Conservation (phyloP, 306 rosid genomes). For the Prunus dulcis region DNA sequence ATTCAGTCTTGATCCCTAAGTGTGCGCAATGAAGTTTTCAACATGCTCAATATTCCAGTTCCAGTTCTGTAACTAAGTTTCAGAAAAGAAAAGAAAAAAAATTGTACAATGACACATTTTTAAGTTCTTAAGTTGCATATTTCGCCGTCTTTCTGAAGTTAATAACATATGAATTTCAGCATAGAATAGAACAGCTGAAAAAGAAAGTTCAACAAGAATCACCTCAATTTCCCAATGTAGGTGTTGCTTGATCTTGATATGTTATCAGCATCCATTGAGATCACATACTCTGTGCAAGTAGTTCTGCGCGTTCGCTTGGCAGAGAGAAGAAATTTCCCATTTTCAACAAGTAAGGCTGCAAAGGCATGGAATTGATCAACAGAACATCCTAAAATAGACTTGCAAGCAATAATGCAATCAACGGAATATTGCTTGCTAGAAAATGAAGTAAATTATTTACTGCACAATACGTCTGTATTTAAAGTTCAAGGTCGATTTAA, state of each 20-base stretch:
- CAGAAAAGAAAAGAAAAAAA: not conserved
- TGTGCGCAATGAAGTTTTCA: not conserved
- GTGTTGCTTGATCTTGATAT: constrained; percentile 79
- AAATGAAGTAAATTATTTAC: not conserved
- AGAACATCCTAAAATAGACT: constrained; percentile 8
- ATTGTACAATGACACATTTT: not conserved
- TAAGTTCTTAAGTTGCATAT: not conserved
- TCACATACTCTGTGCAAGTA: constrained; percentile 81
- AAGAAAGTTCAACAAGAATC: not conserved
- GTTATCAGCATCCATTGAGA: constrained; percentile 79
- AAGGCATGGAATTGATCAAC: constrained; percentile 20
- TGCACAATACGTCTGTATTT: too few species aligned
- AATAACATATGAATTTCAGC: not conserved
- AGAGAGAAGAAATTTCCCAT: constrained; percentile 90
- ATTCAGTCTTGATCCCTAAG: not conserved
- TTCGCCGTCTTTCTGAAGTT: not conserved
- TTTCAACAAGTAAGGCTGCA: constrained; percentile 83
- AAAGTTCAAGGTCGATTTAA: not conserved
- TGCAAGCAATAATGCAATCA: not conserved
- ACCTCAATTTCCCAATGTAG: constrained; percentile 91
- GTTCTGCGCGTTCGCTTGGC: constrained; percentile 82
- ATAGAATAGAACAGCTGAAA: not conserved
- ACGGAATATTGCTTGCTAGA: not conserved
- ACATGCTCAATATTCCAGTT: not conserved
- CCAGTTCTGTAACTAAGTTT: not conserved